Base-by-base conservation (phyloP, 768 basidiomycete species). In the Serendipita vermifera region DNA sequence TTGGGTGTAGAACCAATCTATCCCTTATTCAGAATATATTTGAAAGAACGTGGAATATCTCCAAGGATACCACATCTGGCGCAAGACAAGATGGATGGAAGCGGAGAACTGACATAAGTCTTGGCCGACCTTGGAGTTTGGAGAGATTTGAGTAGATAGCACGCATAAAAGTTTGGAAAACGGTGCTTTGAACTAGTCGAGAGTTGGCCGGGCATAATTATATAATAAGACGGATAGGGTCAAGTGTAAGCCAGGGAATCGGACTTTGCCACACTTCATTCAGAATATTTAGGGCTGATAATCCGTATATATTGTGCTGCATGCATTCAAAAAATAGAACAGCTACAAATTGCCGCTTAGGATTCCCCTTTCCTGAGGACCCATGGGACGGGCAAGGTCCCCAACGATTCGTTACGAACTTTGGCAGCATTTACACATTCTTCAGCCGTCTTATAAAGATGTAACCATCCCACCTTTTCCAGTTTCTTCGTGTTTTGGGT, bases 121-220 rank as follows among this genome's bases (percentile, higher is more conserved):
- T 82, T 67, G 22, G 71, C 76, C 5, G 81, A 74, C 20, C 70
- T 68, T 0, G 79, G 72, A 0, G 74, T 77, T 26, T 78, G 74
- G 2, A 79, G 66, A 0, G 85, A 86, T 63, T 82, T 82, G 24
- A 91, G 73, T 0, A 91, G 75, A 65, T 91, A 91, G 66, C 87
- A 89, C 3, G 85, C 83, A 65, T 91, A 91, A 66, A 91, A 87
- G 0, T 74, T 62, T 0, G 83, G 83, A 29, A n/a, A n/a, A n/a
- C n/a, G n/a, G n/a, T n/a, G n/a, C n/a, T n/a, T n/a, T n/a, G n/a
- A n/a, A n/a, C n/a, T n/a, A n/a, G n/a, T n/a, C n/a, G n/a, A n/a
- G n/a, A n/a, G n/a, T n/a, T n/a, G n/a, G n/a, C n/a, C n/a, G n/a
- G n/a, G n/a, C n/a, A n/a, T n/a, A n/a, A n/a, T n/a, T n/a, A n/a